Evolutionary conservation across 352 stramenopile genomes (phyloP).

Genomic region (Paralagenidium karlingii): DNA sequence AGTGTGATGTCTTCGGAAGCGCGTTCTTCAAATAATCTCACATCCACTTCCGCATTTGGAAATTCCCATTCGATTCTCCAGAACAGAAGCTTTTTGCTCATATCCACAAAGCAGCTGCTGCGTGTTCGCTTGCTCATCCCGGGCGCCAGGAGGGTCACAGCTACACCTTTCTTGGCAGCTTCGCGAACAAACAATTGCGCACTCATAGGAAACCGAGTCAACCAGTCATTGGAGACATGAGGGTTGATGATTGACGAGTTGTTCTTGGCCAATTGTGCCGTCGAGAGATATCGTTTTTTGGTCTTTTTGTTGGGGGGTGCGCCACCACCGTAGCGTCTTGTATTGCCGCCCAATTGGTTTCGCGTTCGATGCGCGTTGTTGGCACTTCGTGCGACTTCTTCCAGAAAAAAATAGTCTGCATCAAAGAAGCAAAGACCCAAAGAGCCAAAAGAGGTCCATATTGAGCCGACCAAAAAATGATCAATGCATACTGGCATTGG

Average conservation of each 20-base stretch:
- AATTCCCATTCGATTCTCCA: conserved; percentile 78
- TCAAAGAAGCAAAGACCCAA: neutral
- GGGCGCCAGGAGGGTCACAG: conserved; percentile 51
- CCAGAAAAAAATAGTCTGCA: conserved; percentile 64
- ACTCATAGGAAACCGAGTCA: conserved; percentile 50
- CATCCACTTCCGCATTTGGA: conserved; percentile 23
- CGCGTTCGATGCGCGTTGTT: conserved; percentile 29
- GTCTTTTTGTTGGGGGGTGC: conserved; percentile 1
- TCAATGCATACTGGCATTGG: too few species aligned
- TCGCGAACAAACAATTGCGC: conserved; percentile 60
- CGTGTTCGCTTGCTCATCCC: conserved; percentile 69
- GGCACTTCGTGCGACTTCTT: conserved; percentile 47
- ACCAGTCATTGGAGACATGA: conserved; percentile 52
- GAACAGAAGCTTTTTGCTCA: conserved; percentile 36
- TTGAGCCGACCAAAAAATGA: neutral
- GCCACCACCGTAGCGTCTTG: conserved; percentile 8
- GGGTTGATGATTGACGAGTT: conserved; percentile 23
- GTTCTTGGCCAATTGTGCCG: neutral
- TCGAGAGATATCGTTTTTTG: conserved; percentile 14
- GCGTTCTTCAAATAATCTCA: conserved; percentile 23
- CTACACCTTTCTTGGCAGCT: conserved; percentile 47
- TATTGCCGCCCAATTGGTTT: conserved; percentile 22
- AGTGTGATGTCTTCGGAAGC: conserved; percentile 37
- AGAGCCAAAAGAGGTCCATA: too few species aligned
- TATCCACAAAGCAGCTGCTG: conserved; percentile 71